phyloP scores from a whole-genome alignment of 495 filamentous ascomycete genomes.

The Tuber umbilicatum region DNA sequence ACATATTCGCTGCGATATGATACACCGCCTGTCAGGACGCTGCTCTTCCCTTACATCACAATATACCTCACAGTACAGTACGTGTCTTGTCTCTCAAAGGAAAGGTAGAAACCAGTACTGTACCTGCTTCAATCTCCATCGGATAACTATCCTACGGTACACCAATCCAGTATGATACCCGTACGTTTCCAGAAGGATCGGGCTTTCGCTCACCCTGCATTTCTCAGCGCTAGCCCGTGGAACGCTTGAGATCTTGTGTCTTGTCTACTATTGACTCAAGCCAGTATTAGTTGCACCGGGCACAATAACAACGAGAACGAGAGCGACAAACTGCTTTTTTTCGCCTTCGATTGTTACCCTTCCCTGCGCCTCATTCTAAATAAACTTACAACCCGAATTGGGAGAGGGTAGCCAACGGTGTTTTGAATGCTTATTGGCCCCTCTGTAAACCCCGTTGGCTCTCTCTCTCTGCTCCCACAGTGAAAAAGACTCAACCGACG shows the following conservation, averaged over 20 bases:
- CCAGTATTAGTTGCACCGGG: background rate
- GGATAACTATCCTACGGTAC: background rate
- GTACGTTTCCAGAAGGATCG: background rate
- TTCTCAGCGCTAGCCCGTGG: background rate
- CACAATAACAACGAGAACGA: background rate
- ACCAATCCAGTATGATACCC: background rate
- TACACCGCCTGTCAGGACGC: background rate
- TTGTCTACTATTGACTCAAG: background rate
- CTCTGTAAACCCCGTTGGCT: background rate
- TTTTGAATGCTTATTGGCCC: background rate
- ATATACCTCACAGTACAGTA: background rate
- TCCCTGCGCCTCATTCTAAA: conserved; percentile 4
- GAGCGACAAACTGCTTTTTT: background rate
- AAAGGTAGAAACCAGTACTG: background rate
- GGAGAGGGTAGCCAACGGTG: background rate
- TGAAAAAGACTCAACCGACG: conserved; percentile 5
- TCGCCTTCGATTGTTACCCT: background rate
- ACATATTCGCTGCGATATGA: background rate
- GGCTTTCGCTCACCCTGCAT: background rate
- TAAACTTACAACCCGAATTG: background rate
- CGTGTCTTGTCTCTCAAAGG: background rate
- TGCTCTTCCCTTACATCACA: background rate
- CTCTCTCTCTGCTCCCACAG: background rate
- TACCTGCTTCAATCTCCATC: background rate
- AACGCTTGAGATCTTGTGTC: background rate